Conservation (phyloP, 2,329 filamentous ascomycete species). For the Aspergillus sp. region DNA sequence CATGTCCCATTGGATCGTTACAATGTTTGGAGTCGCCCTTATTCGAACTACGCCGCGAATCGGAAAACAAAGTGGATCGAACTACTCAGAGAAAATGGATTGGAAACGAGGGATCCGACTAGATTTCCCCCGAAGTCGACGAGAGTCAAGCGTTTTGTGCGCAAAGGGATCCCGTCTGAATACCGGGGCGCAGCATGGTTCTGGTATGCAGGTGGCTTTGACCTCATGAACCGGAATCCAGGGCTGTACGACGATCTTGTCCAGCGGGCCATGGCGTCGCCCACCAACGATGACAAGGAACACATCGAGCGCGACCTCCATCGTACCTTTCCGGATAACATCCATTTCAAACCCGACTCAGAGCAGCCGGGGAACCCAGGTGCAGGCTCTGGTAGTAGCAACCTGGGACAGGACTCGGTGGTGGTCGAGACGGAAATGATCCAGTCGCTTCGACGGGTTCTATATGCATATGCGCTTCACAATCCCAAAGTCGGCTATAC, state of each 20-base stretch:
- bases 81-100: slow-evolving; percentile 65
- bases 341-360: slow-evolving; percentile 67
- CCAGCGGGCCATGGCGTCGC: slow-evolving; percentile 53
- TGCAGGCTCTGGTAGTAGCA: slow-evolving; percentile 27
- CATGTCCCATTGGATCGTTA: slow-evolving; percentile 70
- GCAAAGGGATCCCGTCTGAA: slow-evolving; percentile 88
- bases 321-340: slow-evolving; percentile 89
- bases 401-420: slow-evolving; percentile 28
- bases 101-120: slow-evolving; percentile 63
- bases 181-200: slow-evolving; percentile 97
- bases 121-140: slow-evolving; percentile 71
- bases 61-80: slow-evolving; percentile 74
- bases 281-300: slow-evolving; percentile 69
- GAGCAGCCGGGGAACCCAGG: slow-evolving; percentile 5
- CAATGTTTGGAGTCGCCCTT: slow-evolving; percentile 69
- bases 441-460: slow-evolving; percentile 68
- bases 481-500: slow-evolving; percentile 91
- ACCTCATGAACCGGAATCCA: slow-evolving; percentile 64
- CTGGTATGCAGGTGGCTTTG: slow-evolving; percentile 83
- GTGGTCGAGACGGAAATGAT: slow-evolving; percentile 68
- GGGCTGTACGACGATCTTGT: slow-evolving; percentile 69
- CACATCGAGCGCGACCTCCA: slow-evolving; percentile 91
- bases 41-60: slow-evolving; percentile 65
- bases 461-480: slow-evolving; percentile 84
- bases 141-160: slow-evolving; percentile 81